Percentiles rank a stretch among this genome's conserved stretches.
These are phyloP conservation scores for Clonostachys rosea DNA, from an alignment of 2,329 filamentous ascomycete genomes.

Conservation along the genomic window DNA sequence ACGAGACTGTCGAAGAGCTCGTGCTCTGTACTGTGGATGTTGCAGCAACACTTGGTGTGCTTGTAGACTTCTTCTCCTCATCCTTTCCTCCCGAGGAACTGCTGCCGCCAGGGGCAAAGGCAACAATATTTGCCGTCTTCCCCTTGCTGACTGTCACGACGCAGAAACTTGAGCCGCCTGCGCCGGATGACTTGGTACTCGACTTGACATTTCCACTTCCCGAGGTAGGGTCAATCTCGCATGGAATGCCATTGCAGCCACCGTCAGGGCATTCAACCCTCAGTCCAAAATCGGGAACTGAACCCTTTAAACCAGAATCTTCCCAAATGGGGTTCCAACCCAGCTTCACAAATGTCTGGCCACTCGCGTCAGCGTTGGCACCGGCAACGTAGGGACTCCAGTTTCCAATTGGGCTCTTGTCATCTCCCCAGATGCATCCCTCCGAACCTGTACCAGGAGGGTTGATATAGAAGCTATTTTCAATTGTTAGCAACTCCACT, in stretches of 20 bases:
- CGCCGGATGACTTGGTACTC: slow-evolving; percentile 48
- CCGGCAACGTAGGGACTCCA: slow-evolving; percentile 76
- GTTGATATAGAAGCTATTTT: slow-evolving; percentile 63
- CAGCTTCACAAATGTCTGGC: slow-evolving; percentile 69
- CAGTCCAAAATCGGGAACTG: slow-evolving; percentile 61
- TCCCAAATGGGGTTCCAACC: slow-evolving; percentile 75
- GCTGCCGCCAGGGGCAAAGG: slow-evolving; percentile 42
- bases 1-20: slow-evolving; percentile 4
- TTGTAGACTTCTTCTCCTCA: slow-evolving; percentile 4
- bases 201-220: slow-evolving; percentile 56
- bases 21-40: slow-evolving; percentile 2
- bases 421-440: slow-evolving; percentile 69
- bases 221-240: slow-evolving; percentile 61
- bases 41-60: slow-evolving; percentile 10
- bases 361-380: slow-evolving; percentile 61
- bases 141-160: slow-evolving; percentile 72
- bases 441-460: slow-evolving; percentile 60
- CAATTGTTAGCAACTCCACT: slow-evolving; percentile 18
- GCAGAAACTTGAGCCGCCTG: slow-evolving; percentile 67
- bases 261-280: slow-evolving; percentile 64
- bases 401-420: slow-evolving; percentile 61
- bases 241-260: slow-evolving; percentile 70
- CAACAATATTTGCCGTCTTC: slow-evolving; percentile 60
- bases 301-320: slow-evolving; percentile 48
- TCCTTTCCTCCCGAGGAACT: slow-evolving; percentile 17